Evolutionary conservation across 2,329 filamentous ascomycete genomes (phyloP).

Genomic region (Colletotrichum lini): DNA sequence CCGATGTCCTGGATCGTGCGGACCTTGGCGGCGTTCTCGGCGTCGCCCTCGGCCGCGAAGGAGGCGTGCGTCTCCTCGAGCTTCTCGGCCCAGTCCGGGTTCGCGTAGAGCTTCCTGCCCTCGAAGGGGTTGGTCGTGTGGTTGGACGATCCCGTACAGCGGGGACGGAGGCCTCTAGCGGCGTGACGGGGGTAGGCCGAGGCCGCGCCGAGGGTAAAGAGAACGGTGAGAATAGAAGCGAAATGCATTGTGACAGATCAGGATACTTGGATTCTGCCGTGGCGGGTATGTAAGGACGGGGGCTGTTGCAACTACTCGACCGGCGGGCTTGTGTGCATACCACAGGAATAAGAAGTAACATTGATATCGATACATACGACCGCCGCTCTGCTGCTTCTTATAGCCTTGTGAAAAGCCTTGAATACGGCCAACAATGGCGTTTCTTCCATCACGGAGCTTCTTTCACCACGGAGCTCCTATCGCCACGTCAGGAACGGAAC

Average conservation of each 20-base stretch:
- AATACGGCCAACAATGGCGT: not conserved
- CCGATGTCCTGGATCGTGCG: conserved; percentile 55
- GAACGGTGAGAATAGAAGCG: conserved; percentile 37
- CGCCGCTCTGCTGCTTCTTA: not conserved
- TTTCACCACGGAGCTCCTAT: not conserved
- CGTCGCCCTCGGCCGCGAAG: conserved; percentile 55
- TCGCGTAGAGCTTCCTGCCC: conserved; percentile 63
- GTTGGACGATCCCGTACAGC: conserved; percentile 15
- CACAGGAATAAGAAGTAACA: not conserved
- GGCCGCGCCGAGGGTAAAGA: conserved; percentile 38
- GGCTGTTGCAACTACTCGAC: not conserved
- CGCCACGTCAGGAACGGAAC: conserved; percentile 30
- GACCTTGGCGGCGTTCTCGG: conserved; percentile 54
- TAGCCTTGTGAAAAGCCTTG: not conserved
- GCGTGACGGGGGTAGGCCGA: conserved; percentile 38
- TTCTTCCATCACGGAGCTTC: not conserved
- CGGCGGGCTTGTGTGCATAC: not conserved
- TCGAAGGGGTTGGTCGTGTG: conserved; percentile 59
- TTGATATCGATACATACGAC: not conserved
- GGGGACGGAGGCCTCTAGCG: conserved; percentile 22
- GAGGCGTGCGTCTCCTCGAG: conserved; percentile 55
- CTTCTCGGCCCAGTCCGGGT: conserved; percentile 59
- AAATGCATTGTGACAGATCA: conserved; percentile 33
- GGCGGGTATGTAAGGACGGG: not conserved
- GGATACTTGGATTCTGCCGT: not conserved